Conservation (phyloP, 345 rosid species). For the Brassica incana region DNA sequence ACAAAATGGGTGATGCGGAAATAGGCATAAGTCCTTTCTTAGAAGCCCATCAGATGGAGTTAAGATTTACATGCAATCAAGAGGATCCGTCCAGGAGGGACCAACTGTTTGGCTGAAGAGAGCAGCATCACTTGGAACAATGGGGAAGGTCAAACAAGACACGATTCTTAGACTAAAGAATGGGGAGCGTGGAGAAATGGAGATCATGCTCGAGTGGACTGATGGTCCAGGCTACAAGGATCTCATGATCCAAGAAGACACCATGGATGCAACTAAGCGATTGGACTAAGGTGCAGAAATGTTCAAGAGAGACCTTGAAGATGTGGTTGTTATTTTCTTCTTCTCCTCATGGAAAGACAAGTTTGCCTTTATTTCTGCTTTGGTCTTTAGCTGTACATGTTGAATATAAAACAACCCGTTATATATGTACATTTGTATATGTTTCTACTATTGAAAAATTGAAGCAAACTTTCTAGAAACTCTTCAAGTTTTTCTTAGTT, state of each 20-base stretch:
- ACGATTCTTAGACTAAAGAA: conserved; percentile 57
- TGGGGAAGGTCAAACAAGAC: conserved; percentile 61
- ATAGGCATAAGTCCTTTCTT: conserved; percentile 47
- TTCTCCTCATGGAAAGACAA: not conserved
- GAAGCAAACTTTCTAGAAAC: not conserved
- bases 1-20: conserved; percentile 31
- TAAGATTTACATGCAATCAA: conserved; percentile 46
- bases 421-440: too few relatives aligned
- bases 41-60: conserved; percentile 52
- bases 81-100: conserved; percentile 50
- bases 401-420: not conserved
- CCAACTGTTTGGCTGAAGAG: conserved; percentile 64
- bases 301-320: not conserved
- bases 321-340: not conserved
- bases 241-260: conserved; percentile 35
- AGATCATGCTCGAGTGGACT: conserved; percentile 68
- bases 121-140: conserved; percentile 51
- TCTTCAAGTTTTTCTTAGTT: not conserved
- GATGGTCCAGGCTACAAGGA: conserved; percentile 50
- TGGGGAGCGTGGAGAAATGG: conserved; percentile 66
- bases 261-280: conserved; percentile 39
- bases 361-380: not conserved
- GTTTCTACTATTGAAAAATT: not conserved
- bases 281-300: conserved; percentile 36
- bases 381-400: not conserved